phyloP scores from a whole-genome alignment of 2,329 filamentous ascomycete genomes.

The Zymoseptoria tritici region DNA sequence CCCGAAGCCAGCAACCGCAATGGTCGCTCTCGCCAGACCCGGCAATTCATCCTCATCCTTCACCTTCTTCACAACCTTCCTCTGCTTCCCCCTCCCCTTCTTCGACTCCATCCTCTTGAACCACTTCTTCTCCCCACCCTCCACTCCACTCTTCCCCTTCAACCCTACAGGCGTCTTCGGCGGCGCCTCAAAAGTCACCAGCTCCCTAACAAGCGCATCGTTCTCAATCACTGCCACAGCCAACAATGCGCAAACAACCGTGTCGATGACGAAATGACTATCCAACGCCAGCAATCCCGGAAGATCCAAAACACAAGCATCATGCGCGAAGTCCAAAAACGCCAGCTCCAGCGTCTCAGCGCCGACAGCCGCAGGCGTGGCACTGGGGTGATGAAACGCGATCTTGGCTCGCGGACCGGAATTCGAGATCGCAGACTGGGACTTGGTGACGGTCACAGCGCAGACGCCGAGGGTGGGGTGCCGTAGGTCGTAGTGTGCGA shows the following conservation, averaged over 20 bases:
- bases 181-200: conserved; percentile 27
- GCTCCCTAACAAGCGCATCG: conserved; percentile 23
- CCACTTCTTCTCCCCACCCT: conserved; percentile 6
- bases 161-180: conserved; percentile 16
- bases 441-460: conserved; percentile 36
- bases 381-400: conserved; percentile 33
- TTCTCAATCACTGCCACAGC: conserved; percentile 41
- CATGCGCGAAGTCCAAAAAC: conserved; percentile 38
- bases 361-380: conserved; percentile 33
- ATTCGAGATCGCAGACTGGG: conserved; percentile 10
- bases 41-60: conserved; percentile 29
- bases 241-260: conserved; percentile 36
- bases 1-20: conserved; percentile 34
- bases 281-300: conserved; percentile 37
- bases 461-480: conserved; percentile 40
- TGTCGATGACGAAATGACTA: conserved; percentile 41
- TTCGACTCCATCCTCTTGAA: conserved; percentile 12
- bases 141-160: background rate
- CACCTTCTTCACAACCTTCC: conserved; percentile 8
- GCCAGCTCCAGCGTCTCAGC: conserved; percentile 36
- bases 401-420: conserved; percentile 24
- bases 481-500: conserved; percentile 37
- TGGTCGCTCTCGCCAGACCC: conserved; percentile 32
- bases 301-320: conserved; percentile 37
- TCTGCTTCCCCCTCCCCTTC: conserved; percentile 6